Percentiles rank a stretch among this genome's conserved stretches.
phyloP scores from a whole-genome alignment of 345 rosid species.

The Pistacia integerrima region DNA sequence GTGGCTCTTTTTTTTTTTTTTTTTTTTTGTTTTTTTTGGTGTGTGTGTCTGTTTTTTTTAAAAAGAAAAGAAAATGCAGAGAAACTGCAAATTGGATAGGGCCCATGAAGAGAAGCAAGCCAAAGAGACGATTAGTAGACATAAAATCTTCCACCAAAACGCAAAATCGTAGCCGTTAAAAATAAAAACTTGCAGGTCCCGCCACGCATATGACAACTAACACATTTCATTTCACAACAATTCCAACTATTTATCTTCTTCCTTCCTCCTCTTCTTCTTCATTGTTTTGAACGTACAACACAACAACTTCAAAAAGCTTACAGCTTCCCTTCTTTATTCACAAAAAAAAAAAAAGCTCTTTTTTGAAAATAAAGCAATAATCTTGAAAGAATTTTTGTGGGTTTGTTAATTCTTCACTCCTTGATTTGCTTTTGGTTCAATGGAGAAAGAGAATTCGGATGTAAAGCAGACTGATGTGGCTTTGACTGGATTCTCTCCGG shows the following conservation, averaged over 20 bases:
- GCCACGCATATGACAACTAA: neutral
- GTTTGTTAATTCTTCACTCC: neutral
- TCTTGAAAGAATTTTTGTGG: neutral
- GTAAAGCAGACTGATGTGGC: slow-evolving; percentile 22
- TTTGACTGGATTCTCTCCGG: slow-evolving; percentile 75
- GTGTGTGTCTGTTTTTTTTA: too few species aligned
- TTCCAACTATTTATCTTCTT: neutral
- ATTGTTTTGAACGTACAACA: too few species aligned
- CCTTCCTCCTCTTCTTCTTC: neutral
- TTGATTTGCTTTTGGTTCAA: neutral
- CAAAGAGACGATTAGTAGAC: slow-evolving; percentile 19
- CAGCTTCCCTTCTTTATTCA: neutral
- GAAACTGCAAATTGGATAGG: too few species aligned
- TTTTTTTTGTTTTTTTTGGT: too few species aligned
- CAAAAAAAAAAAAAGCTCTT: too few species aligned
- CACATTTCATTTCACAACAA: neutral
- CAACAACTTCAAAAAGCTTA: neutral
- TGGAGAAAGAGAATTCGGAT: slow-evolving; percentile 34
- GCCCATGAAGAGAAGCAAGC: neutral
- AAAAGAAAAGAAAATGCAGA: too few species aligned
- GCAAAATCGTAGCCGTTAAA: slow-evolving; percentile 17
- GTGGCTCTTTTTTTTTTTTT: too few species aligned
- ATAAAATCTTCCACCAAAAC: slow-evolving; percentile 16
- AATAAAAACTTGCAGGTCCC: slow-evolving; percentile 5
- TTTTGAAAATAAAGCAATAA: too few species aligned